phyloP scores from a whole-genome alignment of 2,329 filamentous ascomycete genomes.

The Botrytis elliptica region DNA sequence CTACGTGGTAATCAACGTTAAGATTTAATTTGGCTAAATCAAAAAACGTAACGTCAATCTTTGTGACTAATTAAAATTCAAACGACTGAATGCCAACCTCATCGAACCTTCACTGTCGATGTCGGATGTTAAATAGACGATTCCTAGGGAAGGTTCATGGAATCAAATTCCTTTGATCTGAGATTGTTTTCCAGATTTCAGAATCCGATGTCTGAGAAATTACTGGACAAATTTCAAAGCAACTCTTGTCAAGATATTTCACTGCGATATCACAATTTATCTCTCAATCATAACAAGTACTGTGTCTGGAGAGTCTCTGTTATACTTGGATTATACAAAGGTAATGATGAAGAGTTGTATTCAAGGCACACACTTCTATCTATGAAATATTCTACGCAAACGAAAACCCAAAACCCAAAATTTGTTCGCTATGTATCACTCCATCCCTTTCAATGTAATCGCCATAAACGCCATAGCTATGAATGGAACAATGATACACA shows the following conservation, averaged over 20 bases:
- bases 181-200: not conserved
- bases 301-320: not conserved
- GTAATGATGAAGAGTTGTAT: not conserved
- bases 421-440: too few species aligned
- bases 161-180: not conserved
- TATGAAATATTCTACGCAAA: not conserved
- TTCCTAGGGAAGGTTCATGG: not conserved
- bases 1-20: not conserved
- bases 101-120: not conserved
- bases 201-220: not conserved
- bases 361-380: not conserved
- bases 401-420: not conserved
- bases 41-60: not conserved
- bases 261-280: not conserved
- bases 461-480: constrained; percentile 7
- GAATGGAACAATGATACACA: not conserved
- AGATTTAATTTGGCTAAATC: too few species aligned
- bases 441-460: not conserved
- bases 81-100: not conserved
- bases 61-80: not conserved
- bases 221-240: not conserved
- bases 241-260: not conserved
- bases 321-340: not conserved
- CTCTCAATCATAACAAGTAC: not conserved
- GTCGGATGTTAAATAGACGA: not conserved